Conservation (phyloP, 148 eudicot species). For the Mesembryanthemum crystallinum region DNA sequence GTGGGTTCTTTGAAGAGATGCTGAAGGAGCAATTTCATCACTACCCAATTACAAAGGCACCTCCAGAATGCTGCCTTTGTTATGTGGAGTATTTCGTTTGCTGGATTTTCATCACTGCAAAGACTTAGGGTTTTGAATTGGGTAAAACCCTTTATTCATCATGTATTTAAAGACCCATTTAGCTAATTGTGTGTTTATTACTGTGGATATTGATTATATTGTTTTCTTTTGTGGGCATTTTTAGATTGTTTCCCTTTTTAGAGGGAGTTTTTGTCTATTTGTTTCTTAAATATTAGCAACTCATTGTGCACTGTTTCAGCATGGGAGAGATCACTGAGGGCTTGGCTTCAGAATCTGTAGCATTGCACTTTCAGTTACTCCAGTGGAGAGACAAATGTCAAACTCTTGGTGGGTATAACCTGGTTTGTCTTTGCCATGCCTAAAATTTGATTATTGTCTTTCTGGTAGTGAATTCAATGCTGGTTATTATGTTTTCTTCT, state of each 20-base stretch:
- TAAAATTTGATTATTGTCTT: constrained; percentile 8
- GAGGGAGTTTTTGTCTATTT: not conserved
- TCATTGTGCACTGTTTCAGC: constrained; percentile 27
- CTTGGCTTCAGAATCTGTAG: constrained; percentile 12
- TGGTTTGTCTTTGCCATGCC: not conserved
- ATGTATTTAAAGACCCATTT: not conserved
- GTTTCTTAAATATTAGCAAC: not conserved
- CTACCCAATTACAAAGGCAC: constrained; percentile 16
- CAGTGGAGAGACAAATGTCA: constrained; percentile 23
- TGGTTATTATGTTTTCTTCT: not conserved
- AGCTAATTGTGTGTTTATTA: constrained; percentile 16
- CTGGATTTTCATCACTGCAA: constrained; percentile 16
- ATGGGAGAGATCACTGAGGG: constrained; percentile 19
- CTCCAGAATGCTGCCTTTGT: constrained; percentile 6
- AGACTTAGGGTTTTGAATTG: constrained; percentile 24
- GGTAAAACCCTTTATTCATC: constrained; percentile 16
- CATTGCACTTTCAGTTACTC: constrained; percentile 16
- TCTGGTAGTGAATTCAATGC: not conserved
- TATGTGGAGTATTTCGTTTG: constrained; percentile 10
- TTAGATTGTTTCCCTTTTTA: not conserved
- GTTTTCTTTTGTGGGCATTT: not conserved
- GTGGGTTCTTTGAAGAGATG: constrained; percentile 20
- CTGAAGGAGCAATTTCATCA: constrained; percentile 13
- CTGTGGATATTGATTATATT: not conserved
- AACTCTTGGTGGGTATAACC: constrained; percentile 28